phyloP scores from a whole-genome alignment of 1,139 yeast genomes.

The Zhuliangozyma blackwelliae region DNA sequence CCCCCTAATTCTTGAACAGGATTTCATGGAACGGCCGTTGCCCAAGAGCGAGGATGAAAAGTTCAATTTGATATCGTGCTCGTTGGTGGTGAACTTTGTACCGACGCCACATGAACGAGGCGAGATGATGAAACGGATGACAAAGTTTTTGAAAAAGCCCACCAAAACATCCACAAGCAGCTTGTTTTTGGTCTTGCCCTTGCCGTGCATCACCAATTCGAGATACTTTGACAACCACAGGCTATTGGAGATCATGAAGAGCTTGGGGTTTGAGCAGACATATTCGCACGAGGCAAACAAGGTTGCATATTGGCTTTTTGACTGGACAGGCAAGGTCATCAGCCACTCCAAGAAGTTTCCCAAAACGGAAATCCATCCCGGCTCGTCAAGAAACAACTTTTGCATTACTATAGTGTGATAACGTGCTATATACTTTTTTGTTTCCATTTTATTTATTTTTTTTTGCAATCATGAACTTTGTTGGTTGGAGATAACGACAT shows the following conservation, averaged over 20 bases:
- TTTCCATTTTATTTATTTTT: neutral
- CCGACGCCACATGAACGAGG: conserved; percentile 71
- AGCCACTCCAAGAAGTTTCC: conserved; percentile 13
- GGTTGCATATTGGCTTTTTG: conserved; percentile 72
- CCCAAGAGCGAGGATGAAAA: conserved; percentile 43
- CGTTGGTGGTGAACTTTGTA: conserved; percentile 84
- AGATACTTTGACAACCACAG: conserved; percentile 58
- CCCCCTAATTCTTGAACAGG: conserved; percentile 66
- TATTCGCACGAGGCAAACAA: conserved; percentile 61
- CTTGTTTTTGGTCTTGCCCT: conserved; percentile 77
- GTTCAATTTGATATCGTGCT: conserved; percentile 72
- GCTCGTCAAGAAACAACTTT: conserved; percentile 61
- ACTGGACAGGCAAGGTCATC: conserved; percentile 36
- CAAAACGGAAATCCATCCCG: conserved; percentile 49
- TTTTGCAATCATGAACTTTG: no score
- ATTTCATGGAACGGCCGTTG: conserved; percentile 74
- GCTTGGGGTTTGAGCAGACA: conserved; percentile 53
- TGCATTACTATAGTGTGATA: conserved; percentile 29
- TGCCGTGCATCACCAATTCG: conserved; percentile 81
- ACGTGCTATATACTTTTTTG: neutral
- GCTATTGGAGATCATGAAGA: conserved; percentile 44
- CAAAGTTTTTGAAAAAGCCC: conserved; percentile 48
- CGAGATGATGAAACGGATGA: conserved; percentile 63
- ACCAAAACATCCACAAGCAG: conserved; percentile 20
- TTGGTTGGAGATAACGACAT: no score